These are phyloP conservation scores for Podila verticillata DNA, from an alignment of 192 early-diverging fungal genomes.

Conservation along the genomic window DNA sequence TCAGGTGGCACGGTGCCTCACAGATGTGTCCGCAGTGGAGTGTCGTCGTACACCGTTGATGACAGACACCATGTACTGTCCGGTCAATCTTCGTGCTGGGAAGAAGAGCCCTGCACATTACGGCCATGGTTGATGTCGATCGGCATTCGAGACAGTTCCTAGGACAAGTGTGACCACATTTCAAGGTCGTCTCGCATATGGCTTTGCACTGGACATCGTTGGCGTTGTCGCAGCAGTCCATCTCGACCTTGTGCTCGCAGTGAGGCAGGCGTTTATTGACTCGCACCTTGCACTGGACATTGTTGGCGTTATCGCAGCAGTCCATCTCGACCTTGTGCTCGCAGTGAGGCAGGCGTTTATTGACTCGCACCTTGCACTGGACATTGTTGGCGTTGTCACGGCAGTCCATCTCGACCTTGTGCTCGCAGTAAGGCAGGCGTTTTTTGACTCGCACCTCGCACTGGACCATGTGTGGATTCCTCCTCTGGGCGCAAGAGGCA, in stretches of 20 bases:
- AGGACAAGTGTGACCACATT: constrained; percentile 57
- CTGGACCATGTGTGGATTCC: constrained; percentile 12
- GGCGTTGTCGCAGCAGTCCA: constrained; percentile 30
- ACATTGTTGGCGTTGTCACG: neutral
- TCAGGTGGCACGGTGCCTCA: constrained; percentile 9
- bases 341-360: constrained; percentile 42
- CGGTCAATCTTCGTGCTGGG: neutral
- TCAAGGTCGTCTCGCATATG: constrained; percentile 25
- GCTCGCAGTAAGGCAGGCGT: constrained; percentile 53
- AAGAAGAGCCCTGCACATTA: neutral
- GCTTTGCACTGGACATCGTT: constrained; percentile 17
- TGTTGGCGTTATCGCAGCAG: constrained; percentile 19
- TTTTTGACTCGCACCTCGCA: constrained; percentile 26
- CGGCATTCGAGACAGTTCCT: constrained; percentile 53
- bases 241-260: constrained; percentile 53
- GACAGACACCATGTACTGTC: constrained; percentile 44
- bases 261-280: constrained; percentile 24
- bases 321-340: constrained; percentile 45
- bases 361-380: constrained; percentile 22
- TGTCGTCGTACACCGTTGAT: constrained; percentile 35
- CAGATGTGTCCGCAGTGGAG: constrained; percentile 53
- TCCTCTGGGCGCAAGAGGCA: constrained; percentile 26
- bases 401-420: constrained; percentile 47
- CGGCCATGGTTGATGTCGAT: too few species aligned
- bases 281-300: constrained; percentile 18